These are phyloP conservation scores for Nicotiana knightiana DNA, from an alignment of 257 asterid species.

Conservation along the genomic window DNA sequence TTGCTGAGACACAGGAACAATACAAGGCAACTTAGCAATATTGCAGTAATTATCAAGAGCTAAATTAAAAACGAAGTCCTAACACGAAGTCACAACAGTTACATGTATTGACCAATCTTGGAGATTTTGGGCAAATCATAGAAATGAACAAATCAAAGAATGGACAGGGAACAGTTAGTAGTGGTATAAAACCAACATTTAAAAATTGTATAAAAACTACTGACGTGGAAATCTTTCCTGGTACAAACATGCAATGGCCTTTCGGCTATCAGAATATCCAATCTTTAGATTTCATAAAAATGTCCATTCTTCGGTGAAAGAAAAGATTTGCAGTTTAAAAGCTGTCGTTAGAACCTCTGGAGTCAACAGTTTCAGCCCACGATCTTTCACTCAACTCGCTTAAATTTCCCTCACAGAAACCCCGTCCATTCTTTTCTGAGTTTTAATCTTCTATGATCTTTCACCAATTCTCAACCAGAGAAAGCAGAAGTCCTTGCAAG, in stretches of 20 bases:
- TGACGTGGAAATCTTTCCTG: not conserved
- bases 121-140: not conserved
- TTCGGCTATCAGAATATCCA: not conserved
- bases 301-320: not conserved
- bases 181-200: not conserved
- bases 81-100: not conserved
- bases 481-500: not conserved
- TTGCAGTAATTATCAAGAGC: not conserved
- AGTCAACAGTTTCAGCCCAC: not conserved
- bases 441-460: not conserved
- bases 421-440: not conserved
- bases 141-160: not conserved
- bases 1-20: constrained; percentile 35
- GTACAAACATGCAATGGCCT: not conserved
- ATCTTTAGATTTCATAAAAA: not conserved
- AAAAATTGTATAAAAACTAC: not conserved
- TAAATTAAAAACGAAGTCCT: not conserved
- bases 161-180: not conserved
- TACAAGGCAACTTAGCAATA: constrained; percentile 5
- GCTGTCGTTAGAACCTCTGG: not conserved
- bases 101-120: not conserved
- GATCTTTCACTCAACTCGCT: not conserved
- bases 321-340: not conserved
- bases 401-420: not conserved
- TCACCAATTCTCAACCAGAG: not conserved